Conservation (phyloP, 1,284 basidiomycete species). For the Pseudozyma sp. region DNA sequence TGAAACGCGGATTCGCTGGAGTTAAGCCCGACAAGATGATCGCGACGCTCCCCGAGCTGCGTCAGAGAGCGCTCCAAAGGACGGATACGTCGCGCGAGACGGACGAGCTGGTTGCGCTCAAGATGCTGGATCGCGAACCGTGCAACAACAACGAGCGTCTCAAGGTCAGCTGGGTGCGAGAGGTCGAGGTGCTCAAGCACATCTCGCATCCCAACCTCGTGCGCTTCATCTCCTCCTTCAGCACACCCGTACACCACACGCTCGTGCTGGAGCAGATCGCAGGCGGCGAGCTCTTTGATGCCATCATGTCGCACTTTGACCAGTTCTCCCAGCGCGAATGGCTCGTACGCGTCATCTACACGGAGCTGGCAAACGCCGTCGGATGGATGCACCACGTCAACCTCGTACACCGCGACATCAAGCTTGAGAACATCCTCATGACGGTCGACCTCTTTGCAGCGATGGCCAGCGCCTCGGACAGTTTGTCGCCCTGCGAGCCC, state of each 20-base stretch:
- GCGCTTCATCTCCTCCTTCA: slow-evolving; percentile 79
- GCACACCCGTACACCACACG: slow-evolving; percentile 80
- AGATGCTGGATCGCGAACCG: slow-evolving; percentile 78
- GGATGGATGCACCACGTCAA: slow-evolving; percentile 89
- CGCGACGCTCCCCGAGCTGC: slow-evolving; percentile 30
- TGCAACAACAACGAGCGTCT: slow-evolving; percentile 77
- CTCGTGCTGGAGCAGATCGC: slow-evolving; percentile 82
- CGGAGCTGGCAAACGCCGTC: slow-evolving; percentile 82
- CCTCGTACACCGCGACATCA: slow-evolving; percentile 91
- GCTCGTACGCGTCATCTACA: slow-evolving; percentile 81
- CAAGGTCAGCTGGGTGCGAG: slow-evolving; percentile 83
- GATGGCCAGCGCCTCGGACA: not conserved
- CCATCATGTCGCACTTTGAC: slow-evolving; percentile 76
- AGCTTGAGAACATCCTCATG: slow-evolving; percentile 78
- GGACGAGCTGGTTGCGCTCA: slow-evolving; percentile 79
- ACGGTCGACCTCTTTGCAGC: slow-evolving; percentile 50
- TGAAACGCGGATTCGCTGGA: slow-evolving; percentile 8
- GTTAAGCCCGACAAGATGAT: slow-evolving; percentile 17
- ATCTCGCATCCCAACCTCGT: slow-evolving; percentile 87
- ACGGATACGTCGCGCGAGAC: not conserved
- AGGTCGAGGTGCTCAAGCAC: slow-evolving; percentile 87
- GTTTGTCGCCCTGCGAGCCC: slow-evolving; percentile 10
- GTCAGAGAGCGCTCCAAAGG: slow-evolving; percentile 28
- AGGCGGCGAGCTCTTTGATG: slow-evolving; percentile 85
- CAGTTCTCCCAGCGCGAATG: slow-evolving; percentile 72